phyloP scores from a whole-genome alignment of 140 eudicot genomes.

The Cichorium intybus region DNA sequence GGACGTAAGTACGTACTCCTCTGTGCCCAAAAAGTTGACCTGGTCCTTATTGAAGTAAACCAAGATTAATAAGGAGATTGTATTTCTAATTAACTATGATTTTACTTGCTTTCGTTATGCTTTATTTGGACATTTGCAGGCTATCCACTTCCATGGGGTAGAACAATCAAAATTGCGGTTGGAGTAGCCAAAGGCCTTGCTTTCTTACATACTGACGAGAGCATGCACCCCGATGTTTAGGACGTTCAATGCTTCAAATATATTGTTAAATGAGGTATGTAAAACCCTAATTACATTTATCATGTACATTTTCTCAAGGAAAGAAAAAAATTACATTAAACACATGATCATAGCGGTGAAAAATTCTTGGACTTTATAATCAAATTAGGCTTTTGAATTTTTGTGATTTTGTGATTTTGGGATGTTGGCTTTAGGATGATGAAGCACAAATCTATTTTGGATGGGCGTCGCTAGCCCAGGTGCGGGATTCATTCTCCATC shows the following conservation, averaged over 20 bases:
- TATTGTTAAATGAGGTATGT: constrained; percentile 5
- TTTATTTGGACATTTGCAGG: background rate
- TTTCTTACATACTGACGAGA: background rate
- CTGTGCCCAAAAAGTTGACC: constrained; percentile 2
- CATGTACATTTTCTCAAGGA: background rate
- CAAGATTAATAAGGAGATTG: background rate
- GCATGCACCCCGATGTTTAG: background rate
- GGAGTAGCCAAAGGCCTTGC: background rate
- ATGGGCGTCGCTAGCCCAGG: constrained; percentile 30
- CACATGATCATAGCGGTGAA: constrained; percentile 12
- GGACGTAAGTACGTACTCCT: constrained; percentile 7
- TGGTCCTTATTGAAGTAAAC: background rate
- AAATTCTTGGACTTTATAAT: background rate
- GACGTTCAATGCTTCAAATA: background rate
- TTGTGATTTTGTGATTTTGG: no score
- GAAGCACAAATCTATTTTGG: constrained; percentile 26
- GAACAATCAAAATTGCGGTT: background rate
- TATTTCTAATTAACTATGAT: background rate
- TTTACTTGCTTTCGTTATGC: background rate
- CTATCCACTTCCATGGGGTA: background rate
- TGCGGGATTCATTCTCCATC: constrained; percentile 36
- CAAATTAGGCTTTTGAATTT: no score
- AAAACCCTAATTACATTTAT: background rate
- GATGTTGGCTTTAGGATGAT: background rate
- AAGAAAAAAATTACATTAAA: background rate